A percentile compares a stretch with the other conserved stretches of the same genome.
phyloP scores from a whole-genome alignment of 2,329 filamentous ascomycete species.

The Tolypocladium inflatum region DNA sequence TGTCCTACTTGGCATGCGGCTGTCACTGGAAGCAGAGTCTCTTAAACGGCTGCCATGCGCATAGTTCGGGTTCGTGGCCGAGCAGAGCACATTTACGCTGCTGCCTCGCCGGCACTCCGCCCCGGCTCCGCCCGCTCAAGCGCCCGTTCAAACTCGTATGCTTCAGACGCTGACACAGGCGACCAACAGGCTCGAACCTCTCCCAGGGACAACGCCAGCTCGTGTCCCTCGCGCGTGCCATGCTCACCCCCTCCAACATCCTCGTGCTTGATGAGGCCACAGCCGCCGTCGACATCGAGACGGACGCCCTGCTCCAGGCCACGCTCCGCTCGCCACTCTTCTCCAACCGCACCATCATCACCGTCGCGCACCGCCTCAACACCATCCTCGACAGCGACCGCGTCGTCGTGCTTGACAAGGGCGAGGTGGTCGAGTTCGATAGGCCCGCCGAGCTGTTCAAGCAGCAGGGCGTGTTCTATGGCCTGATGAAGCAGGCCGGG shows the following conservation, averaged over 20 bases:
- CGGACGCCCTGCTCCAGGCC: conserved; percentile 55
- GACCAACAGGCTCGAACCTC: conserved; percentile 68
- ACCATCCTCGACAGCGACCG: conserved; percentile 86
- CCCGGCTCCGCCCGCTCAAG: not conserved
- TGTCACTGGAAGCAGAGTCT: not conserved
- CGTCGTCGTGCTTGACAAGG: conserved; percentile 87
- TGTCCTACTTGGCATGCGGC: not conserved
- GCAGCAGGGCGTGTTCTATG: conserved; percentile 71
- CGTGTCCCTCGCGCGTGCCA: conserved; percentile 82
- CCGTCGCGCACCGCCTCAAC: conserved; percentile 96
- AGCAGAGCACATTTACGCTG: not conserved
- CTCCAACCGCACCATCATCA: conserved; percentile 90
- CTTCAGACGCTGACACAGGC: not conserved
- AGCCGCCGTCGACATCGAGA: conserved; percentile 61
- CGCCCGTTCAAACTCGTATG: not conserved
- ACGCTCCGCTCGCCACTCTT: conserved; percentile 61
- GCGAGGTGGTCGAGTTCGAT: conserved; percentile 87
- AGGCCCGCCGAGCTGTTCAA: conserved; percentile 70
- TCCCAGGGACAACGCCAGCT: conserved; percentile 93
- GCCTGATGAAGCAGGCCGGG: conserved; percentile 84
- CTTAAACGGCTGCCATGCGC: not conserved
- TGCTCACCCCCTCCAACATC: conserved; percentile 94
- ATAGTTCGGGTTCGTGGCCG: not conserved
- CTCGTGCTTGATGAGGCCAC: conserved; percentile 96
- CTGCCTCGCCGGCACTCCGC: not conserved